Percentiles rank a stretch among this genome's conserved stretches.
Evolutionary conservation across 371 early-diverging fungal genomes (phyloP).

Genomic region (Saksenaea oblongispora): DNA sequence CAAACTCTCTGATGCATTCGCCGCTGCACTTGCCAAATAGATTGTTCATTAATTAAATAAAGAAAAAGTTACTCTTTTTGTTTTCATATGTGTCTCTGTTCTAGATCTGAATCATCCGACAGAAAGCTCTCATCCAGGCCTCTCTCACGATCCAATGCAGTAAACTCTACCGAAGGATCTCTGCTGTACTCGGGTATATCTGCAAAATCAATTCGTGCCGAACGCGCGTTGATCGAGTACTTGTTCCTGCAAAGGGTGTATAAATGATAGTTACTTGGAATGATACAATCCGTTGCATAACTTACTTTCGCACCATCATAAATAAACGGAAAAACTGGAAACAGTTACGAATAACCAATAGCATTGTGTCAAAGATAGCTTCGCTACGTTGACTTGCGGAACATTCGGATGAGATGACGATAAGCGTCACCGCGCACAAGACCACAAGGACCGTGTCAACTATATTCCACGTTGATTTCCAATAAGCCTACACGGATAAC

Average conservation of each 20-base stretch:
- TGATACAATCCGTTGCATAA: neutral
- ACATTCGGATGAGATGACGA: constrained; percentile 68
- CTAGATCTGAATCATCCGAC: constrained; percentile 44
- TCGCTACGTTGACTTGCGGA: constrained; percentile 59
- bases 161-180: constrained; percentile 42
- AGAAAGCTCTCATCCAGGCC: constrained; percentile 43
- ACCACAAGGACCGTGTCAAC: constrained; percentile 68
- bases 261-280: neutral
- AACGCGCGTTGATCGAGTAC: constrained; percentile 42
- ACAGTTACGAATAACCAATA: constrained; percentile 72
- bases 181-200: constrained; percentile 32
- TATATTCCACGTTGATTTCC: constrained; percentile 75
- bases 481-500: constrained; percentile 56
- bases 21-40: constrained; percentile 28
- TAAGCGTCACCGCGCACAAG: constrained; percentile 69
- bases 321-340: constrained; percentile 70
- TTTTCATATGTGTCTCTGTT: constrained; percentile 19
- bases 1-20: constrained; percentile 55
- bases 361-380: constrained; percentile 68
- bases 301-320: constrained; percentile 72
- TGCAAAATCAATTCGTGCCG: constrained; percentile 47
- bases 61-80: neutral
- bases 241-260: constrained; percentile 33
- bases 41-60: neutral
- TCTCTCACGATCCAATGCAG: constrained; percentile 33